These are phyloP conservation scores for Nitzschia sp. DNA, from an alignment of 108 stramenopile genomes.

Conservation along the genomic window DNA sequence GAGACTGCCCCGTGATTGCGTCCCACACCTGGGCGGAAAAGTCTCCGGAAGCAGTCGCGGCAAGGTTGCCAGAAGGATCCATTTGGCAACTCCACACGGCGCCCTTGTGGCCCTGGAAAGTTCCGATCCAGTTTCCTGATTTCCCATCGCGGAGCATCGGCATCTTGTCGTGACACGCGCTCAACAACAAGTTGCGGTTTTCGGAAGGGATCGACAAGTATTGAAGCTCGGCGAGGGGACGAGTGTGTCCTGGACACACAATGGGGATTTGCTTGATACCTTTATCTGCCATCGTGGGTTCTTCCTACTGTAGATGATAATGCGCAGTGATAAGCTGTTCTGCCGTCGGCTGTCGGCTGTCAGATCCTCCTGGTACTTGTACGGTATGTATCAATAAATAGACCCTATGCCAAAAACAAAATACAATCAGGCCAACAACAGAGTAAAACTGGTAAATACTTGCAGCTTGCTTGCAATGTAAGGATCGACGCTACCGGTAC, in stretches of 20 bases:
- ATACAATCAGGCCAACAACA: too few relatives aligned
- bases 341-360: too few relatives aligned
- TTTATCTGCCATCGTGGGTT: conserved; percentile 4
- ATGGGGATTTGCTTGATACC: conserved; percentile 77
- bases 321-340: too few relatives aligned
- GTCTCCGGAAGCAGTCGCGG: conserved; percentile 90
- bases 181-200: conserved; percentile 67
- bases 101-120: conserved; percentile 97
- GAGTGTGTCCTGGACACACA: conserved; percentile 94
- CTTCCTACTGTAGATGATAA: too few relatives aligned
- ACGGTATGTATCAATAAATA: too few relatives aligned
- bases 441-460: too few relatives aligned
- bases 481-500: too few relatives aligned
- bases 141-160: conserved; percentile 97
- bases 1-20: conserved; percentile 78
- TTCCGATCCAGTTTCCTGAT: conserved; percentile 99
- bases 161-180: conserved; percentile 85
- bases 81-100: conserved; percentile 98
- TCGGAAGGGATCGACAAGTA: conserved; percentile 61
- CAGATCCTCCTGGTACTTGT: too few relatives aligned
- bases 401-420: too few relatives aligned
- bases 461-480: too few relatives aligned
- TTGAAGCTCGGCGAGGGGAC: conserved; percentile 87
- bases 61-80: conserved; percentile 80
- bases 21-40: conserved; percentile 87